Conservation (phyloP, 805 yeast genomes). For the Wickerhamiella siamensis region DNA sequence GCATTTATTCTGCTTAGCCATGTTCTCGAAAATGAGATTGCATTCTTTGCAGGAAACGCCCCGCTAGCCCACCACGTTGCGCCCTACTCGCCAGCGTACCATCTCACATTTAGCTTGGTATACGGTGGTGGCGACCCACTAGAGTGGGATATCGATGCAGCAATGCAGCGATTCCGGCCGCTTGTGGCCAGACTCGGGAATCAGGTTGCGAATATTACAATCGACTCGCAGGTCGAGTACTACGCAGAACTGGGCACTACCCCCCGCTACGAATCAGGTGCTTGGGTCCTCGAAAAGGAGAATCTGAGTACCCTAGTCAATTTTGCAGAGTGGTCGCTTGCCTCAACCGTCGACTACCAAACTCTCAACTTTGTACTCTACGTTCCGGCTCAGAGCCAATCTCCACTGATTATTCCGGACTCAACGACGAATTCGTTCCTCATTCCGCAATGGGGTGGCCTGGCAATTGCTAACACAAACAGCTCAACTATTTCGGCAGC, state of each 20-base stretch:
- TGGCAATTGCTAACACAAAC: slow-evolving; percentile 34
- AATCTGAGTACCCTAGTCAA: slow-evolving; percentile 69
- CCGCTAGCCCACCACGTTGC: slow-evolving; percentile 27
- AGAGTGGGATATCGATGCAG: slow-evolving; percentile 56
- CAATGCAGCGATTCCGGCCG: slow-evolving; percentile 40
- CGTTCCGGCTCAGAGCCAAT: slow-evolving; percentile 37
- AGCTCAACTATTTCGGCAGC: slow-evolving; percentile 18
- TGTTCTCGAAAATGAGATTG: slow-evolving; percentile 31
- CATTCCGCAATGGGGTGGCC: slow-evolving; percentile 88
- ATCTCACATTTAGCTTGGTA: slow-evolving; percentile 60
- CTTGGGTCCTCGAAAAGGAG: slow-evolving; percentile 29
- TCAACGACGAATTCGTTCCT: slow-evolving; percentile 43
- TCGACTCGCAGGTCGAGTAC: slow-evolving; percentile 68
- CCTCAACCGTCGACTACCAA: slow-evolving; percentile 44
- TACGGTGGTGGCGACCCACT: slow-evolving; percentile 45
- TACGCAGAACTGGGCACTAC: slow-evolving; percentile 33
- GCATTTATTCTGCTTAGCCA: slow-evolving; percentile 39
- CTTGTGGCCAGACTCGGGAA: slow-evolving; percentile 36
- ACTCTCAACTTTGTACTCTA: slow-evolving; percentile 58
- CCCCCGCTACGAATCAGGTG: slow-evolving; percentile 10
- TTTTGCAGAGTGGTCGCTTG: slow-evolving; percentile 69
- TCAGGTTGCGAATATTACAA: slow-evolving; percentile 53
- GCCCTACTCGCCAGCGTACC: slow-evolving; percentile 51
- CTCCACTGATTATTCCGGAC: slow-evolving; percentile 37
- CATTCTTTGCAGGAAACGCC: slow-evolving; percentile 18